These are phyloP conservation scores for Arthrobotrys iridis DNA, from an alignment of 2,329 filamentous ascomycete species.

Conservation along the genomic window DNA sequence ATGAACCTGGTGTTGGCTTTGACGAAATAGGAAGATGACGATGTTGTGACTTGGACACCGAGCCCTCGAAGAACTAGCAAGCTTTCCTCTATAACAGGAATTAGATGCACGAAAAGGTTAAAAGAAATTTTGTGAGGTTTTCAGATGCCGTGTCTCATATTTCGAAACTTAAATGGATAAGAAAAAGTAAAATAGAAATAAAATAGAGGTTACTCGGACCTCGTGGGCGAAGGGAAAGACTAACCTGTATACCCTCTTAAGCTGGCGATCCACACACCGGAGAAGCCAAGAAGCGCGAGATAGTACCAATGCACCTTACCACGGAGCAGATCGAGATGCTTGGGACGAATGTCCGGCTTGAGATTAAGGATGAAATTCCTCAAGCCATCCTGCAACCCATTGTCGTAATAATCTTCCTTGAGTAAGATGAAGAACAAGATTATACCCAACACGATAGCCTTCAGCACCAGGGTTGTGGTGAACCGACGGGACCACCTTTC, in stretches of 20 bases:
- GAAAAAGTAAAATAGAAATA: not conserved
- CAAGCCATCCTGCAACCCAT: conserved; percentile 42
- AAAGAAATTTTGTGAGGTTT: not conserved
- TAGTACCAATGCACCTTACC: conserved; percentile 49
- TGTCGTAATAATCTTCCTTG: conserved; percentile 36
- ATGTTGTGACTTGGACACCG: conserved; percentile 86
- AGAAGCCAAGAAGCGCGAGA: conserved; percentile 48
- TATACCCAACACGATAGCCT: conserved; percentile 63
- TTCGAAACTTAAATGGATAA: not conserved
- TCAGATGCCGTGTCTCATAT: conserved; percentile 29
- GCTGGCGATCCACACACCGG: conserved; percentile 45
- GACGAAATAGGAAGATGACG: conserved; percentile 72
- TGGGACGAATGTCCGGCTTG: conserved; percentile 35
- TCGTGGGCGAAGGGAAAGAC: not conserved
- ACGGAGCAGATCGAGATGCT: conserved; percentile 39
- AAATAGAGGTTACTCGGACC: not conserved
- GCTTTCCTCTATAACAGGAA: conserved; percentile 73
- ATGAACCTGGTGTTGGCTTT: conserved; percentile 71
- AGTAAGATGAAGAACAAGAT: conserved; percentile 43
- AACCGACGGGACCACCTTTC: conserved; percentile 60
- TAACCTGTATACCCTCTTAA: conserved; percentile 51
- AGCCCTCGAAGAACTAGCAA: conserved; percentile 87
- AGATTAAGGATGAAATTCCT: conserved; percentile 21
- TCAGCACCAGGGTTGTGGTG: conserved; percentile 62
- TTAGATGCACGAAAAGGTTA: not conserved